phyloP scores from a whole-genome alignment of 139 green algal genomes.

The Spirogloea muscicola region DNA sequence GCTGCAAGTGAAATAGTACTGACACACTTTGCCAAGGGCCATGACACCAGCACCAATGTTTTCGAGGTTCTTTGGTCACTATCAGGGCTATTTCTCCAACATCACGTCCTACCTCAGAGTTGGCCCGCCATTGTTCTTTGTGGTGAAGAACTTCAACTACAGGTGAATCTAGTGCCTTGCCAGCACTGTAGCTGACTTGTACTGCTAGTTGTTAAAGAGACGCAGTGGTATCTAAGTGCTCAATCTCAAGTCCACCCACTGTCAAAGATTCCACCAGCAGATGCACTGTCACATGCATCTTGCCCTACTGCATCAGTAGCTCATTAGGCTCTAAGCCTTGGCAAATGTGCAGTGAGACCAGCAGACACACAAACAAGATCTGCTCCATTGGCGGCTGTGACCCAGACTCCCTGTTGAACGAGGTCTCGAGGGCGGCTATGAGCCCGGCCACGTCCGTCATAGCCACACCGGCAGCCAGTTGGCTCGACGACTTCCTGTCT shows the following conservation, averaged over 20 bases:
- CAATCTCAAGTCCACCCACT: too few relatives aligned
- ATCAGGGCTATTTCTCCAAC: conserved; percentile 82
- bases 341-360: neutral
- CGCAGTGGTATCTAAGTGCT: too few relatives aligned
- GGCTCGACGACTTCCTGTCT: conserved; percentile 90
- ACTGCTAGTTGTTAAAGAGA: too few relatives aligned
- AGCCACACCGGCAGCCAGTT: conserved; percentile 73
- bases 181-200: neutral
- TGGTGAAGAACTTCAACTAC: conserved; percentile 72
- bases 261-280: too few relatives aligned
- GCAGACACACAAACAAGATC: conserved; percentile 59
- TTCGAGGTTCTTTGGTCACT: too few relatives aligned
- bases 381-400: conserved; percentile 74
- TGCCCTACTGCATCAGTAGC: too few relatives aligned
- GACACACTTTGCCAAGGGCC: too few relatives aligned
- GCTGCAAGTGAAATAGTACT: too few relatives aligned
- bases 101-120: conserved; percentile 69
- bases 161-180: conserved; percentile 7
- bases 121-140: conserved; percentile 79
- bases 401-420: conserved; percentile 67
- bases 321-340: too few relatives aligned
- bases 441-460: conserved; percentile 56
- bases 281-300: too few relatives aligned
- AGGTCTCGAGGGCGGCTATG: conserved; percentile 54
- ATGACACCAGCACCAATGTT: too few relatives aligned